phyloP scores from a whole-genome alignment of 2,329 filamentous ascomycete genomes.

The Colletotrichum tabaci region DNA sequence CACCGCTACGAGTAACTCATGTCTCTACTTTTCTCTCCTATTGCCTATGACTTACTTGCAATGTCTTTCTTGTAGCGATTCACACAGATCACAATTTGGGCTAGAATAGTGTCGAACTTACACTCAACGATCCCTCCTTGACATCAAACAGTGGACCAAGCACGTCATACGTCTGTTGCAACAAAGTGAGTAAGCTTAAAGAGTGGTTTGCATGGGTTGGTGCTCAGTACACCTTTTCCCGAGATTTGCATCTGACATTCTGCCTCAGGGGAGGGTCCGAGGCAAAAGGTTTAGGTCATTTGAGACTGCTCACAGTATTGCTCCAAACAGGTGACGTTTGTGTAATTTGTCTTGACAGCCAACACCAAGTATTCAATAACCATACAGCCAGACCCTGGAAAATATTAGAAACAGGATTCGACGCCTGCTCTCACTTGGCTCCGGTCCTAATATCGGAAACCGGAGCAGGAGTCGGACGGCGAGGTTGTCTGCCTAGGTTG shows the following conservation, averaged over 20 bases:
- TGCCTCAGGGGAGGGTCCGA: neutral
- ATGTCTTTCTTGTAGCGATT: no score
- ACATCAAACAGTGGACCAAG: conserved; percentile 4
- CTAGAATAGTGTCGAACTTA: neutral
- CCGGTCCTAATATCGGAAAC: neutral
- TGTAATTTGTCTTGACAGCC: no score
- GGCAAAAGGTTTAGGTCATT: neutral
- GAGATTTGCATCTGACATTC: neutral
- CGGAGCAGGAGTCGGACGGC: neutral
- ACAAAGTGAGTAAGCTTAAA: neutral
- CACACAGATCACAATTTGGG: no score
- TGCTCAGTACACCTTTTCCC: neutral
- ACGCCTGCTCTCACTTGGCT: neutral
- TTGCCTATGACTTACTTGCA: no score
- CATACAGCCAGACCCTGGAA: no score
- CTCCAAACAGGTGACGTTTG: neutral
- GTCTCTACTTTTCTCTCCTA: no score
- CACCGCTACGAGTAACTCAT: no score
- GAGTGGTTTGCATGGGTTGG: neutral
- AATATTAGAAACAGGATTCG: no score
- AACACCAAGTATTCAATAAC: no score
- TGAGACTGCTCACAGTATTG: neutral
- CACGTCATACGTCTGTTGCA: neutral
- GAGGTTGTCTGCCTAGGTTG: neutral
- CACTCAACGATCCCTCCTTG: neutral